Conservation (phyloP, 176 grass and related monocot species). For the Puccinellia tenuiflora region DNA sequence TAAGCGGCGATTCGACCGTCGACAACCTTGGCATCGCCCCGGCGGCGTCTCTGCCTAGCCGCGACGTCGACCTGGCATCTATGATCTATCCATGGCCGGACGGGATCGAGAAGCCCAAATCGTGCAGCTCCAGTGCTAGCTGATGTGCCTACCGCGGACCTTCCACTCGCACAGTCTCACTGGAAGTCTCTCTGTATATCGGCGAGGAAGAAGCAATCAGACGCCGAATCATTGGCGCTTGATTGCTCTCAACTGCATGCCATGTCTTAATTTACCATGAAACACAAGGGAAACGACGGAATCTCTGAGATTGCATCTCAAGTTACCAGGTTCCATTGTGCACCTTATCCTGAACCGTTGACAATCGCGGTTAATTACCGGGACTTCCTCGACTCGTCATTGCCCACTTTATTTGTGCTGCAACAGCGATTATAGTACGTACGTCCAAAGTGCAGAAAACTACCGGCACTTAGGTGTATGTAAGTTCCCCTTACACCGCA, state of each 20-base stretch:
- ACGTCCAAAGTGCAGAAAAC: no score
- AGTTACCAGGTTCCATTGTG: background rate
- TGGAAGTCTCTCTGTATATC: background rate
- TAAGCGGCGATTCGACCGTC: slow-evolving; percentile 10
- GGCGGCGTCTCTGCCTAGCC: background rate
- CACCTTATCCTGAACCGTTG: background rate
- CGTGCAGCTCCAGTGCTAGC: background rate
- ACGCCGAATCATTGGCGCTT: background rate
- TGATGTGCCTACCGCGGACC: background rate
- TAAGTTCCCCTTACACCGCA: no score
- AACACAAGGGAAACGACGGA: background rate
- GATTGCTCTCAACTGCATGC: background rate
- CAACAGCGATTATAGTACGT: no score
- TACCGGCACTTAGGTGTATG: no score
- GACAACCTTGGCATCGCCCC: slow-evolving; percentile 9
- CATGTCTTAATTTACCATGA: background rate
- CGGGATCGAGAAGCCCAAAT: background rate
- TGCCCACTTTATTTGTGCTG: no score
- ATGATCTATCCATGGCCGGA: background rate
- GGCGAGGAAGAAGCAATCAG: background rate
- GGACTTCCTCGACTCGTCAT: no score
- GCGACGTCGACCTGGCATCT: background rate
- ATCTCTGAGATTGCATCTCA: background rate
- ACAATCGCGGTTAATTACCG: background rate
- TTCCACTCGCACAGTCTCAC: background rate